Evolutionary conservation across 805 yeast species (phyloP).

Genomic region (Starmerella bombicola): DNA sequence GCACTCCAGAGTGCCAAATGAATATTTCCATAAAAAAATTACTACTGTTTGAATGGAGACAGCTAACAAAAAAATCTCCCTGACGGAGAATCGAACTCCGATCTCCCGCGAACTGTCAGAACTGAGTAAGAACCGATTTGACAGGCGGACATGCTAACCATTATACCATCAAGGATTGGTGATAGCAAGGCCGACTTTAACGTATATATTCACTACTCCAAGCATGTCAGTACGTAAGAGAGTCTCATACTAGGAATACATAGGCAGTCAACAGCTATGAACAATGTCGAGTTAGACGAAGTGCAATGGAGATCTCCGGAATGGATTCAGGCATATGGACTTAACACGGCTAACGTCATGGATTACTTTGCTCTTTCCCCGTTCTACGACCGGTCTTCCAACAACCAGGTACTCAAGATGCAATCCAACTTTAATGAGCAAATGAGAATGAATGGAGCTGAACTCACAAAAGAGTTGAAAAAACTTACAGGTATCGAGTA

Average conservation of each 20-base stretch:
- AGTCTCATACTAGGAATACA: neutral
- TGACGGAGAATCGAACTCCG: slow-evolving; percentile 23
- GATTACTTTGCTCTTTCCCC: slow-evolving; percentile 93
- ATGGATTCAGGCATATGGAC: slow-evolving; percentile 79
- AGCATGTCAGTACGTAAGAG: too few species aligned
- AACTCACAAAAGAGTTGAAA: slow-evolving; percentile 44
- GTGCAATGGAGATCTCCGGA: slow-evolving; percentile 96
- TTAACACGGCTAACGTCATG: slow-evolving; percentile 76
- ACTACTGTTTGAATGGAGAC: too few species aligned
- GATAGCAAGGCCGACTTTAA: neutral
- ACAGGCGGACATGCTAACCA: slow-evolving; percentile 23
- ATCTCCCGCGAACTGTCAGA: slow-evolving; percentile 21
- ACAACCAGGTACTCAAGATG: slow-evolving; percentile 90
- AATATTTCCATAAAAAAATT: too few species aligned
- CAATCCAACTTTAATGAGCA: slow-evolving; percentile 71
- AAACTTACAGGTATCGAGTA: slow-evolving; percentile 83
- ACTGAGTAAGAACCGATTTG: slow-evolving; percentile 8
- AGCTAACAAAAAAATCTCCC: slow-evolving; percentile 20
- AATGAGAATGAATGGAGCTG: slow-evolving; percentile 29
- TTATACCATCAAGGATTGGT: slow-evolving; percentile 20
- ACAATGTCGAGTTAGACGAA: slow-evolving; percentile 47
- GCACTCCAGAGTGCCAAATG: too few species aligned
- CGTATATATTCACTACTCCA: neutral
- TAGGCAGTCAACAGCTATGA: slow-evolving; percentile 9
- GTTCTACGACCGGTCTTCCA: slow-evolving; percentile 84